Percentiles rank a stretch among this genome's conserved stretches.
These are phyloP conservation scores for Dactylella cylindrospora DNA, from an alignment of 2,329 filamentous ascomycete species.

Conservation along the genomic window DNA sequence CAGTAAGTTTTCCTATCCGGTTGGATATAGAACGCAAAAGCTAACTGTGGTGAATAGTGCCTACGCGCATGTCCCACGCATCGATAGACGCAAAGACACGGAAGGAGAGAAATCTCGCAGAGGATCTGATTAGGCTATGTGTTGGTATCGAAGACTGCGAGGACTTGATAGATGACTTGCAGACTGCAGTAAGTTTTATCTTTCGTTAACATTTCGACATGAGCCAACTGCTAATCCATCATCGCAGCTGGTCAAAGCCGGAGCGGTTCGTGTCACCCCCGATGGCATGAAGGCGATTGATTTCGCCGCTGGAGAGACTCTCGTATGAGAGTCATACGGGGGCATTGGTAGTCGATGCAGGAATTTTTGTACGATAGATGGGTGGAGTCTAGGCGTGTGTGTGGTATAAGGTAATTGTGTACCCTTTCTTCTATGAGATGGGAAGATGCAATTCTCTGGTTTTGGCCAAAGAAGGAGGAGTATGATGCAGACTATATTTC, in stretches of 20 bases:
- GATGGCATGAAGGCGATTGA: constrained; percentile 72
- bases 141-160: constrained; percentile 89
- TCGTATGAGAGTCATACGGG: constrained; percentile 4
- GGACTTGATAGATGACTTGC: constrained; percentile 90
- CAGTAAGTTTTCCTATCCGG: constrained; percentile 53
- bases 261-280: constrained; percentile 81
- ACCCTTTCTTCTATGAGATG: too few relatives aligned
- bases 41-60: constrained; percentile 59
- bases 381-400: too few relatives aligned
- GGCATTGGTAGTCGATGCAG: too few relatives aligned
- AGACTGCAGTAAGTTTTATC: constrained; percentile 72
- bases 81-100: constrained; percentile 96
- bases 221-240: too few relatives aligned
- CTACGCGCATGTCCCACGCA: constrained; percentile 98
- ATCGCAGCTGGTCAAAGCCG: constrained; percentile 80
- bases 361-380: too few relatives aligned
- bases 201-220: constrained; percentile 3
- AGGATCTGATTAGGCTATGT: constrained; percentile 93
- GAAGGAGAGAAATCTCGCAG: constrained; percentile 84
- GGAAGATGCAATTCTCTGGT: too few relatives aligned
- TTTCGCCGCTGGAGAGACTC: constrained; percentile 38
- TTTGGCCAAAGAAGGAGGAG: too few relatives aligned
- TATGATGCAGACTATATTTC: too few relatives aligned
- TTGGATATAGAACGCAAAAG: neutral
- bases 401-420: too few relatives aligned